phyloP scores from a whole-genome alignment of 441 rosid genomes.

The Mallotus repandus region DNA sequence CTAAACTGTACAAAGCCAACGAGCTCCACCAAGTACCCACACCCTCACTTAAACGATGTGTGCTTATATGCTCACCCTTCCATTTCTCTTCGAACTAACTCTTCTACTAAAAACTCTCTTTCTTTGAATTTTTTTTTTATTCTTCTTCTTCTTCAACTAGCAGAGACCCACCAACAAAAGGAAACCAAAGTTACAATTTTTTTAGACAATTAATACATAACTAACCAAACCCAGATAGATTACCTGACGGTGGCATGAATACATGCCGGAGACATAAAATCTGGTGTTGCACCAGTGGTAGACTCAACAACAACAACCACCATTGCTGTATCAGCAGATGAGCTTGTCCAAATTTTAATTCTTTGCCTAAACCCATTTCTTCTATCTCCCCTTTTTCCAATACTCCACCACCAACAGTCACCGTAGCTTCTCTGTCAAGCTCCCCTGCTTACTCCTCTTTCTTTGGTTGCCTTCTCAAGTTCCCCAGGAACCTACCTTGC shows the following conservation, averaged over 20 bases:
- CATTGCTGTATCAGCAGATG: no score
- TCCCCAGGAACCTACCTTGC: no score
- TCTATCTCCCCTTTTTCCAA: slow-evolving; percentile 54
- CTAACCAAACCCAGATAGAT: neutral
- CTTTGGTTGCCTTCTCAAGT: no score
- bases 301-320: no score
- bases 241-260: slow-evolving; percentile 32
- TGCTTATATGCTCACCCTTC: slow-evolving; percentile 18
- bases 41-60: slow-evolving; percentile 30
- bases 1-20: no score
- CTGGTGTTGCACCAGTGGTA: slow-evolving; percentile 18
- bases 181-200: neutral
- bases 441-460: no score
- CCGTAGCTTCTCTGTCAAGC: slow-evolving; percentile 23
- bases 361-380: slow-evolving; percentile 64
- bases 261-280: slow-evolving; percentile 30
- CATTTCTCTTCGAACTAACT: neutral
- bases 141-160: neutral
- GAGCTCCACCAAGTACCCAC: slow-evolving; percentile 23
- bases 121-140: slow-evolving; percentile 9
- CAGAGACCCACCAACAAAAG: slow-evolving; percentile 31
- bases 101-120: neutral
- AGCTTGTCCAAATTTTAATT: slow-evolving; percentile 78
- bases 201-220: neutral
- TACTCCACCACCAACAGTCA: neutral